Evolutionary conservation across 2,329 filamentous ascomycete species (phyloP).

Genomic region (Hymenoscyphus linearis): DNA sequence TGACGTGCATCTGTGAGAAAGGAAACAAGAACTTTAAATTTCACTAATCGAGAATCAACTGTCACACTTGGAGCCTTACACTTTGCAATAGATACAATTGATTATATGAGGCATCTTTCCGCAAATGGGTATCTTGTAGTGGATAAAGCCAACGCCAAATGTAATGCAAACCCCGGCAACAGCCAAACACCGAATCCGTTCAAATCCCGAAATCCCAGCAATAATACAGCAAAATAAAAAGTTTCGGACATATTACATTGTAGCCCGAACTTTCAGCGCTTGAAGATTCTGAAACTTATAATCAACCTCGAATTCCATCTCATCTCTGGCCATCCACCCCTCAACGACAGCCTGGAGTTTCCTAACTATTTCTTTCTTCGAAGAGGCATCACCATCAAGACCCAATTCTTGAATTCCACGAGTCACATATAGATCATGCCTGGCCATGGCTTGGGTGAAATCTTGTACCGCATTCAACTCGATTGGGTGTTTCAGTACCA

Average conservation of each 20-base stretch:
- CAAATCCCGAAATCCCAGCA: background rate
- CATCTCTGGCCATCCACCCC: slow-evolving; percentile 16
- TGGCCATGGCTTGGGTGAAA: slow-evolving; percentile 3
- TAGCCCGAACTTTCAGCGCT: background rate
- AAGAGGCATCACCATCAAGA: slow-evolving; percentile 12
- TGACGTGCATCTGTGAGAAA: background rate
- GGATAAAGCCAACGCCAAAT: slow-evolving; percentile 15
- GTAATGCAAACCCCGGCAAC: slow-evolving; percentile 9
- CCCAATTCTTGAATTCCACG: slow-evolving; percentile 17
- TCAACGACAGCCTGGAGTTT: slow-evolving; percentile 15
- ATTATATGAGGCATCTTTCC: background rate
- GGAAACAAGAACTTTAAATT: background rate
- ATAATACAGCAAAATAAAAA: slow-evolving; percentile 2
- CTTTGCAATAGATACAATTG: background rate
- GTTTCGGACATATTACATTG: slow-evolving; percentile 2
- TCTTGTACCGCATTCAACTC: slow-evolving; percentile 11
- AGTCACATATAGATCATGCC: slow-evolving; percentile 21
- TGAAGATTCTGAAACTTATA: slow-evolving; percentile 20
- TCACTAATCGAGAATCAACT: background rate
- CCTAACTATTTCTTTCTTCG: slow-evolving; percentile 10
- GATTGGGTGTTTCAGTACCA: slow-evolving; percentile 16
- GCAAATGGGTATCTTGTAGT: slow-evolving; percentile 27
- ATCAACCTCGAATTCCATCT: slow-evolving; percentile 14
- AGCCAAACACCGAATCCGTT: background rate
- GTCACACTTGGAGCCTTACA: background rate